phyloP scores from a whole-genome alignment of 352 stramenopile species.

The Discostella stelligera region DNA sequence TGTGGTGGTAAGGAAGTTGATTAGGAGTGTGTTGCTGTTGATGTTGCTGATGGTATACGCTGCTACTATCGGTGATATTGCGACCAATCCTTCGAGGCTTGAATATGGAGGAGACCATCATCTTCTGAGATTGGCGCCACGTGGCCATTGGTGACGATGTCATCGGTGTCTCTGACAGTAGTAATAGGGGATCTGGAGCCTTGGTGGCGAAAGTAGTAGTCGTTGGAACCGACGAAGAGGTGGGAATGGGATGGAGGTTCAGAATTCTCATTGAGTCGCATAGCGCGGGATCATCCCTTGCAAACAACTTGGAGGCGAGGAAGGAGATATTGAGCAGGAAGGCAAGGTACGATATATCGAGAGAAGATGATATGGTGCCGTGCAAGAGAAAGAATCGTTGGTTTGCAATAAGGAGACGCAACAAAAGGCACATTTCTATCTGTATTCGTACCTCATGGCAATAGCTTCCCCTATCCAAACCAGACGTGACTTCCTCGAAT shows the following conservation, averaged over 20 bases:
- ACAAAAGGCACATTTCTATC: background rate
- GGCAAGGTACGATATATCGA: too few relatives aligned
- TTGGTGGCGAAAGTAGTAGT: background rate
- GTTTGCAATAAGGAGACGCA: background rate
- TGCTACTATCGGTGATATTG: background rate
- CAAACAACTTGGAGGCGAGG: constrained; percentile 15
- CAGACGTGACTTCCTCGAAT: constrained; percentile 59
- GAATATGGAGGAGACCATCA: constrained; percentile 18
- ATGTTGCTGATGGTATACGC: background rate
- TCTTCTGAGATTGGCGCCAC: constrained; percentile 7
- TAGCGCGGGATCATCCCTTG: constrained; percentile 6
- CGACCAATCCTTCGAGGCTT: constrained; percentile 10
- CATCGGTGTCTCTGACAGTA: constrained; percentile 5
- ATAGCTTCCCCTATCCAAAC: constrained; percentile 60
- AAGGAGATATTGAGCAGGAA: too few relatives aligned
- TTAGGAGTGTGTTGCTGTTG: background rate
- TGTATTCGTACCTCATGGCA: constrained; percentile 50
- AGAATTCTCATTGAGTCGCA: constrained; percentile 9
- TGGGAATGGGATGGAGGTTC: background rate
- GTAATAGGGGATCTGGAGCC: background rate
- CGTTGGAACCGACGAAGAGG: background rate
- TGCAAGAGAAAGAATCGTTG: background rate
- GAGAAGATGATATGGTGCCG: background rate
- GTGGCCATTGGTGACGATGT: constrained; percentile 7
- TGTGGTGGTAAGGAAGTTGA: background rate